A percentile compares a stretch with the other conserved stretches of the same genome.
phyloP scores from a whole-genome alignment of 164 flowering plant genomes.

The Aristolochia californica region DNA sequence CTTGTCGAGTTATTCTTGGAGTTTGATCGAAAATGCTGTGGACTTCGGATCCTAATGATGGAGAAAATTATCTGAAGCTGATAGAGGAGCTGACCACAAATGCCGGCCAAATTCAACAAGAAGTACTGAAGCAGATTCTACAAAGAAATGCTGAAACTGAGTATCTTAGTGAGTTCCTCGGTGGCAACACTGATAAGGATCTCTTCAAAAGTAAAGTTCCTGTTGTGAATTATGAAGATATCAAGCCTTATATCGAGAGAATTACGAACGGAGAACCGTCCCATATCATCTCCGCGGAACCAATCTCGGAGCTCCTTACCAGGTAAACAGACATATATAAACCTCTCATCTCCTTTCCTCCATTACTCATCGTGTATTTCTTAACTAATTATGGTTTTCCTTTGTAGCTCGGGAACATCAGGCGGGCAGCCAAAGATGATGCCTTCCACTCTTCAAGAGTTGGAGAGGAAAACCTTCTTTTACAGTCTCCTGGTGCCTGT shows the following conservation, averaged over 20 bases:
- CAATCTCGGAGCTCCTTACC: slow-evolving; percentile 48
- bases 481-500: slow-evolving; percentile 42
- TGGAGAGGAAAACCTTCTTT: slow-evolving; percentile 41
- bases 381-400: neutral
- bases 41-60: slow-evolving; percentile 36
- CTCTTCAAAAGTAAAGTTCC: slow-evolving; percentile 45
- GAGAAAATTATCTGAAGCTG: slow-evolving; percentile 32
- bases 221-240: slow-evolving; percentile 45
- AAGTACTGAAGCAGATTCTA: slow-evolving; percentile 35
- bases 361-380: neutral
- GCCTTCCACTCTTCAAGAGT: slow-evolving; percentile 43
- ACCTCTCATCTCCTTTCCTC: neutral
- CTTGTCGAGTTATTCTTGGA: neutral
- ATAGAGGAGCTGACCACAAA: slow-evolving; percentile 42
- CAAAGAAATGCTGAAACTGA: slow-evolving; percentile 35
- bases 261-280: slow-evolving; percentile 56
- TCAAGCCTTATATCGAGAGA: slow-evolving; percentile 48
- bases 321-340: slow-evolving; percentile 19
- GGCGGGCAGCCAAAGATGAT: slow-evolving; percentile 60
- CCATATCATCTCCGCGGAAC: slow-evolving; percentile 34
- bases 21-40: slow-evolving; percentile 22
- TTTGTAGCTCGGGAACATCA: slow-evolving; percentile 51
- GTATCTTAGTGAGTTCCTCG: slow-evolving; percentile 32
- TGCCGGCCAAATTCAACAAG: slow-evolving; percentile 28
- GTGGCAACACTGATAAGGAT: slow-evolving; percentile 19